These are phyloP conservation scores for Saccharomycopsis lassenensis DNA, from an alignment of 805 yeast species.

Conservation along the genomic window DNA sequence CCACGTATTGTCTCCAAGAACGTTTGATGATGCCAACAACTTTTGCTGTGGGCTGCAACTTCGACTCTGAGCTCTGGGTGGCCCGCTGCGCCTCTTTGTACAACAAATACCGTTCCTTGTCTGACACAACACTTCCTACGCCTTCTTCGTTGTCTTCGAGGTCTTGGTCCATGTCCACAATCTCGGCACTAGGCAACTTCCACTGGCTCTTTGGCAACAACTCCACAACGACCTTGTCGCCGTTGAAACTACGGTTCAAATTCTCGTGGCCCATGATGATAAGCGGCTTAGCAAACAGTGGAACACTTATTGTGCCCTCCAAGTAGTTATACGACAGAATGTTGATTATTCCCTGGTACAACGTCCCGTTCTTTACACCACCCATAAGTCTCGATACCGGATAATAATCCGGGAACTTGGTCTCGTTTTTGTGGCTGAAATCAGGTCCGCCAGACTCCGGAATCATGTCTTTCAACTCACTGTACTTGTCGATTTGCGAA, in stretches of 20 bases:
- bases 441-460: constrained; percentile 43
- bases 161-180: constrained; percentile 64
- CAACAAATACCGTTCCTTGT: constrained; percentile 58
- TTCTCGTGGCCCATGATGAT: constrained; percentile 73
- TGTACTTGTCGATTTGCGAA: constrained; percentile 54
- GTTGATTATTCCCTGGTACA: constrained; percentile 75
- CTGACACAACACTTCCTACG: constrained; percentile 39
- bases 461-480: constrained; percentile 66
- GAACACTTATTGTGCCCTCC: constrained; percentile 71
- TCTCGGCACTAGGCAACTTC: constrained; percentile 74
- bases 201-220: constrained; percentile 76
- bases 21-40: constrained; percentile 83
- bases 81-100: constrained; percentile 68
- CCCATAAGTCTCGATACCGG: constrained; percentile 77
- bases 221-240: constrained; percentile 87
- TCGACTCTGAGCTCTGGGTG: constrained; percentile 35
- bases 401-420: constrained; percentile 66
- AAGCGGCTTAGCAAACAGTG: constrained; percentile 71
- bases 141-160: constrained; percentile 50
- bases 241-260: constrained; percentile 83
- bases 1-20: constrained; percentile 94
- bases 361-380: constrained; percentile 77
- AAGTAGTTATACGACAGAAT: constrained; percentile 79
- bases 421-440: constrained; percentile 29
- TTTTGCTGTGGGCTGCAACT: constrained; percentile 83